A percentile compares a stretch with the other conserved stretches of the same genome.
Conservation (phyloP, 192 early-diverging fungal genomes). For the Phlyctochytrium arcticum region DNA sequence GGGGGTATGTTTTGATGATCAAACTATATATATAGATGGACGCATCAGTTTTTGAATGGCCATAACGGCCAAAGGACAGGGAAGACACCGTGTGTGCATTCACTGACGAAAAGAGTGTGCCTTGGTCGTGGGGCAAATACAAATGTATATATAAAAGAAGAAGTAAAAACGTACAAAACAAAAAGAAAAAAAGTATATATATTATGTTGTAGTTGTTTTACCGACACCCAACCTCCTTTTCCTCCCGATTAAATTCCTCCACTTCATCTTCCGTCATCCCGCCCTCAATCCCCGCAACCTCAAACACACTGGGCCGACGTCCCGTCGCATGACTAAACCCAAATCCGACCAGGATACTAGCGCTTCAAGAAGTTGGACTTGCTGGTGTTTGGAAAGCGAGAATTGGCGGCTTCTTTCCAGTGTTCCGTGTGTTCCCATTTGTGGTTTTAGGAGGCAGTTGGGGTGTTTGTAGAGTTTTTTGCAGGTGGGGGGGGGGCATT, state of each 20-base stretch:
- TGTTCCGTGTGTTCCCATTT: conserved; percentile 65
- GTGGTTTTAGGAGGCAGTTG: conserved; percentile 62
- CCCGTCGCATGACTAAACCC: conserved; percentile 4
- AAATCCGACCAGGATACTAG: conserved; percentile 56
- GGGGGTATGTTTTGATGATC: too few relatives aligned
- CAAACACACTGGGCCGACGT: neutral
- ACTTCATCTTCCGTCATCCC: conserved; percentile 2
- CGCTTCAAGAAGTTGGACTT: conserved; percentile 67
- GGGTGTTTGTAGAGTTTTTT: conserved; percentile 65
- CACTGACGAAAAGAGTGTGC: too few relatives aligned
- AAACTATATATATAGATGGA: too few relatives aligned
- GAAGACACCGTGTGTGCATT: too few relatives aligned
- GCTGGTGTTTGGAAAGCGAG: conserved; percentile 62
- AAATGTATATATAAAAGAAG: too few relatives aligned
- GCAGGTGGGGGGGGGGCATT: conserved; percentile 57
- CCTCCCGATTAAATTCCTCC: conserved; percentile 11
- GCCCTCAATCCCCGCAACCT: conserved; percentile 2
- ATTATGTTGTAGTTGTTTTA: too few relatives aligned
- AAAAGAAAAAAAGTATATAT: too few relatives aligned
- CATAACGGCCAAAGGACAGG: too few relatives aligned
- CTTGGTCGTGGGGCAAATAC: too few relatives aligned
- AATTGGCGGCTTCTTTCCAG: conserved; percentile 60
- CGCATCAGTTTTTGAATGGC: too few relatives aligned
- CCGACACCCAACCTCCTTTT: too few relatives aligned
- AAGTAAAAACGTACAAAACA: too few relatives aligned